Conservation (phyloP, 202 grass and related monocot species). For the Panicum hallii region DNA sequence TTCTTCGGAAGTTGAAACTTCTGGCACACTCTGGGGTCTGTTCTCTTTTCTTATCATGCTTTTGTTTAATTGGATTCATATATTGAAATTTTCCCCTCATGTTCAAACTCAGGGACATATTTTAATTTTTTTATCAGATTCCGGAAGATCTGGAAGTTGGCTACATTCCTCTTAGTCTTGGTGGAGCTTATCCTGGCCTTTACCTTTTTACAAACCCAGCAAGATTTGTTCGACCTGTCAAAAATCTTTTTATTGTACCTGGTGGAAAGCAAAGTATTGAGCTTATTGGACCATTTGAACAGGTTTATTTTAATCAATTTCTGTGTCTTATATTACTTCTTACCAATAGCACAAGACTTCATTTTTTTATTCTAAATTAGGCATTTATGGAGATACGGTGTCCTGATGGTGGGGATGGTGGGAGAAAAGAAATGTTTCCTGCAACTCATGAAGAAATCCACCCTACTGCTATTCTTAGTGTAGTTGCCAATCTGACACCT, state of each 20-base stretch:
- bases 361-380: constrained; percentile 56
- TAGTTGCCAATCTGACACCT: constrained; percentile 96
- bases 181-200: constrained; percentile 89
- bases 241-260: constrained; percentile 54
- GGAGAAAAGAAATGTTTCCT: constrained; percentile 71
- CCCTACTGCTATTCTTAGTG: constrained; percentile 90
- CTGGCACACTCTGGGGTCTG: constrained; percentile 65
- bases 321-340: constrained; percentile 33
- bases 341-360: constrained; percentile 27
- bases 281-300: constrained; percentile 97
- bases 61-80: background rate
- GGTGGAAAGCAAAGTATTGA: constrained; percentile 68
- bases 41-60: constrained; percentile 41
- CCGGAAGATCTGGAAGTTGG: constrained; percentile 96
- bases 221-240: constrained; percentile 81
- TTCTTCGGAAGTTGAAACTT: constrained; percentile 86
- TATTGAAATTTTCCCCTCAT: constrained; percentile 22
- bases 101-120: constrained; percentile 26
- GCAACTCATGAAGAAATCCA: constrained; percentile 98
- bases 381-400: constrained; percentile 99
- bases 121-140: constrained; percentile 58
- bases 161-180: constrained; percentile 84
- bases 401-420: constrained; percentile 88
- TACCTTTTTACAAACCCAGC: constrained; percentile 86
- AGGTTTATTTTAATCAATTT: constrained; percentile 54